Base-by-base conservation (phyloP, 2,329 filamentous ascomycete genomes). In the Verticillium longisporum region DNA sequence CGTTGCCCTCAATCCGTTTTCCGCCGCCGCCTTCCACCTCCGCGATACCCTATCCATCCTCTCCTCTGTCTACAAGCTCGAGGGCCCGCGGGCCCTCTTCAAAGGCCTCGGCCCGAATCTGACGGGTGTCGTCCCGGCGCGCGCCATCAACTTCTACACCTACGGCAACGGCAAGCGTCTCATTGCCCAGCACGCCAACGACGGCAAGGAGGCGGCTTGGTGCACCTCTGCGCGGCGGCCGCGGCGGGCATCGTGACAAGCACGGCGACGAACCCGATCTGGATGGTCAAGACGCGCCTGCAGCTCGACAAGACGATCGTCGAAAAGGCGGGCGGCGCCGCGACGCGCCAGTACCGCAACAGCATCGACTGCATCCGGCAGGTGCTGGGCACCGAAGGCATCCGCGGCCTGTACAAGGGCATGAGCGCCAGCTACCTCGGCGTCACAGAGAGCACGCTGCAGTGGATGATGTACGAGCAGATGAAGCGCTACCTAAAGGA, bases 381-480 rank as follows among this genome's bases (percentile, higher is more conserved):
- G 77, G 90, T 93, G 1, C 71, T 97, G 53, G 83, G 88, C 26
- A 81, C 91, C 63, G 93, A 98, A 73, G 94, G 94, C 1, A 76
- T 96, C 55, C 79, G 83, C 38, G 92, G 92, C 2, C 79, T 98
- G 62, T 98, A 97, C 77, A 90, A 92, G 70, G 93, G 93, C 58
- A 84, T 98, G 77, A 95, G 89, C 66, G 93, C 93, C 37, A 95
- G 90, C 70, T 98, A 97, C 71, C 80, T 98, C 0, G 93, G 94
- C 31, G 92, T 96, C 21, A 89, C 89, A 2, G 94, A 97, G 79
- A 93, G 88, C 66, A 95, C 93, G 5, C 75, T 97, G 69, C 93
- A 98, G 73, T 97, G 92, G 92, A 88, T 96, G 70, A 77, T 97
- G 68, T 98, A 97, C 75, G 93, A 98, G 77, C 89, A 93, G 74